These are phyloP conservation scores for Trichosporon faecale DNA, from an alignment of 1,284 basidiomycete genomes.

Conservation along the genomic window DNA sequence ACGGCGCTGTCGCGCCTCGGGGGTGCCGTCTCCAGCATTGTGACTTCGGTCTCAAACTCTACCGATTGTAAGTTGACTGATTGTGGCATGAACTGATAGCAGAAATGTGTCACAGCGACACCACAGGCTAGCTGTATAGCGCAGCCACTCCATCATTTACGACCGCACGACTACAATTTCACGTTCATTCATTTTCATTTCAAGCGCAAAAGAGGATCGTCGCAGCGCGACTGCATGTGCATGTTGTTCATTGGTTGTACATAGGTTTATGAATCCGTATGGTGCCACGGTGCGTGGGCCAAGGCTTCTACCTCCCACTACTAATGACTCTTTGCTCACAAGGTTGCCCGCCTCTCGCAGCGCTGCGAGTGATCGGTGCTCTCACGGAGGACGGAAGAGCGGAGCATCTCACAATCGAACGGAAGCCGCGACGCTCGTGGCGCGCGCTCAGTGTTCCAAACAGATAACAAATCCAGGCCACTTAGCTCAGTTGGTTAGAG, in stretches of 20 bases:
- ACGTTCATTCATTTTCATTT: not conserved
- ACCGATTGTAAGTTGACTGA: not conserved
- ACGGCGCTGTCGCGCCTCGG: not conserved
- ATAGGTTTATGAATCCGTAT: not conserved
- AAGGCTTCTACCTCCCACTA: no score
- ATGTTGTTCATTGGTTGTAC: constrained; percentile 9
- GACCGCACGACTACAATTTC: not conserved
- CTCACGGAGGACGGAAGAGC: no score
- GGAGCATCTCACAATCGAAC: no score
- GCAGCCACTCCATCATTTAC: not conserved
- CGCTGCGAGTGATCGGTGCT: no score
- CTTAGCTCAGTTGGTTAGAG: no score
- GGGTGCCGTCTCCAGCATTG: constrained; percentile 4
- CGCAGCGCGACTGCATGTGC: constrained; percentile 9
- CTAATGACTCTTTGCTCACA: no score
- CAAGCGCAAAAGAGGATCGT: not conserved
- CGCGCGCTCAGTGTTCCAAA: no score
- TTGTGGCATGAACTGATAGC: not conserved
- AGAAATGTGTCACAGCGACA: not conserved
- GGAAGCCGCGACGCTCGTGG: no score
- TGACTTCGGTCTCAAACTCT: not conserved
- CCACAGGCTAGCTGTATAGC: not conserved
- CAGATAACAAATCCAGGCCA: no score
- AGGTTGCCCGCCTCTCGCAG: no score
- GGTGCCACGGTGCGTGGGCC: not conserved